These are phyloP conservation scores for Lipomyces kockii DNA, from an alignment of 805 yeast species.

Conservation along the genomic window DNA sequence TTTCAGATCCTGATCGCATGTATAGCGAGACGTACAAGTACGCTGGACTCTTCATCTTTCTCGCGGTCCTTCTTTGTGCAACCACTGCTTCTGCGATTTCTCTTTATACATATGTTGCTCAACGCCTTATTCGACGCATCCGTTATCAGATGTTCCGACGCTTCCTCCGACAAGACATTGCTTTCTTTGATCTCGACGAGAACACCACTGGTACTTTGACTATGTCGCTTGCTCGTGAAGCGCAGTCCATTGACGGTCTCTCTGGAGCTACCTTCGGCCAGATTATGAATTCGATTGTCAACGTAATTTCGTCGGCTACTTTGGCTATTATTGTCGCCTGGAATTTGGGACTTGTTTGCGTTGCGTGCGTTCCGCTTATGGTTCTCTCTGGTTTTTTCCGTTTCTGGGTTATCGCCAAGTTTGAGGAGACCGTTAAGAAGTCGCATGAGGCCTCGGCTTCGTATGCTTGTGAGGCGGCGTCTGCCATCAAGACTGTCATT, in stretches of 20 bases:
- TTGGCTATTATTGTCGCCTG: constrained; percentile 50
- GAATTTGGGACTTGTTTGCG: constrained; percentile 50
- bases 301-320: constrained; percentile 48
- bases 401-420: constrained; percentile 44
- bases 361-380: constrained; percentile 46
- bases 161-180: constrained; percentile 41
- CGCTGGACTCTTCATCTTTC: constrained; percentile 47
- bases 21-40: constrained; percentile 47
- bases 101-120: constrained; percentile 41
- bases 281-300: constrained; percentile 44
- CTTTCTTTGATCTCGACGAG: constrained; percentile 41
- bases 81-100: constrained; percentile 50
- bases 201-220: constrained; percentile 41
- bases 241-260: constrained; percentile 42
- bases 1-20: constrained; percentile 45
- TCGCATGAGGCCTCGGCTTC: constrained; percentile 49
- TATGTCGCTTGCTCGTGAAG: constrained; percentile 41
- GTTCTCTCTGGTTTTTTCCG: constrained; percentile 50
- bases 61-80: constrained; percentile 46
- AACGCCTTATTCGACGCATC: constrained; percentile 39
- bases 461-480: constrained; percentile 49
- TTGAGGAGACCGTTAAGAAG: constrained; percentile 47
- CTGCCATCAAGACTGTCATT: constrained; percentile 50
- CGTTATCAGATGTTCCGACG: constrained; percentile 39
- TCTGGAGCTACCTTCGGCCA: constrained; percentile 45